Evolutionary conservation across 371 early-diverging fungal species (phyloP).

Genomic region (Saksenaea vasiformis): DNA sequence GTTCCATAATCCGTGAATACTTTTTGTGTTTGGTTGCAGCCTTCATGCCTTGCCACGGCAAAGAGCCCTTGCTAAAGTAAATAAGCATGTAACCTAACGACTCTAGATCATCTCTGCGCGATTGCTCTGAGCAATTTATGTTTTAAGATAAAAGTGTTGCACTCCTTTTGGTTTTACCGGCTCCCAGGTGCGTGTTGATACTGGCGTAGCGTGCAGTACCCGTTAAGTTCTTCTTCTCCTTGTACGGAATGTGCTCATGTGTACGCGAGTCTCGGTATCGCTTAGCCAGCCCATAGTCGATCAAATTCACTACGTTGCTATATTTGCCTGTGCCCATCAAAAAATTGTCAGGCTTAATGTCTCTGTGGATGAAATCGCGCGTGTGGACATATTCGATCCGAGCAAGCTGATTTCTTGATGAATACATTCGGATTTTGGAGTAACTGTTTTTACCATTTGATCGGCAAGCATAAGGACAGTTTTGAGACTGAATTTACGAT

Average conservation of each 20-base stretch:
- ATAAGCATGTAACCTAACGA: slow-evolving; percentile 99
- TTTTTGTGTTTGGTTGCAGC: slow-evolving; percentile 99
- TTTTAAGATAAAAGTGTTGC: background rate
- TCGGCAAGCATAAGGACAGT: slow-evolving; percentile 98
- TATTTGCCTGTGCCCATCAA: slow-evolving; percentile 6
- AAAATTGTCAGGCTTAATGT: slow-evolving; percentile 95
- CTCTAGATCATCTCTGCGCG: slow-evolving; percentile 99
- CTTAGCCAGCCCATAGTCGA: slow-evolving; percentile 99
- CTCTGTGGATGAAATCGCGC: slow-evolving; percentile 78
- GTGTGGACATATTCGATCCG: slow-evolving; percentile 96
- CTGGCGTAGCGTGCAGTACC: slow-evolving; percentile 99
- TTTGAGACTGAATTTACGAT: slow-evolving; percentile 97
- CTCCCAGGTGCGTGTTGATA: slow-evolving; percentile 97
- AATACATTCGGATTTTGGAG: background rate
- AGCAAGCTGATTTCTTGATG: slow-evolving; percentile 70
- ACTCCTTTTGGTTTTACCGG: slow-evolving; percentile 54
- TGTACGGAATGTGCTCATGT: slow-evolving; percentile 95
- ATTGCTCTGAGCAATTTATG: slow-evolving; percentile 80
- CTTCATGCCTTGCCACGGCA: slow-evolving; percentile 99
- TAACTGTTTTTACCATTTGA: slow-evolving; percentile 80
- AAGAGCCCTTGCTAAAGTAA: slow-evolving; percentile 97
- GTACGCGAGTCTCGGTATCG: slow-evolving; percentile 94
- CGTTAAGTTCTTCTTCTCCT: slow-evolving; percentile 97
- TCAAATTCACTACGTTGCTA: slow-evolving; percentile 67
- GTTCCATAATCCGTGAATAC: slow-evolving; percentile 99